Conservation (phyloP, 441 rosid species). For the Erodium trifolium region DNA sequence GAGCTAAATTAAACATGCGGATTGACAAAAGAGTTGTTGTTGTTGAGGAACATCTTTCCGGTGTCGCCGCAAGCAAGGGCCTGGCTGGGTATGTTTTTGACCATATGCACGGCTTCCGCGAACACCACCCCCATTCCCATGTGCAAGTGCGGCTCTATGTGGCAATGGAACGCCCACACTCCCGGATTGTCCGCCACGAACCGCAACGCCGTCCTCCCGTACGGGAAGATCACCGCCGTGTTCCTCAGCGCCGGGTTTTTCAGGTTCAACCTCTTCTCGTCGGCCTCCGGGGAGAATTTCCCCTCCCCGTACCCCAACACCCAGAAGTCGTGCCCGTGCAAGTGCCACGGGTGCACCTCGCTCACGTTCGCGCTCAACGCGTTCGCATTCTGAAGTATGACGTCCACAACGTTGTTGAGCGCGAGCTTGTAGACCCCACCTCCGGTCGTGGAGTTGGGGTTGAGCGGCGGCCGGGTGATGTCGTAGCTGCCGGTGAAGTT, state of each 20-base stretch:
- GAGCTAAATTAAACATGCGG: too few species aligned
- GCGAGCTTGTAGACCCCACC: slow-evolving; percentile 41
- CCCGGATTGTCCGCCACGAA: slow-evolving; percentile 76
- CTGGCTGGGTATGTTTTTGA: slow-evolving; percentile 36
- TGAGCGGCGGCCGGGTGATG: slow-evolving; percentile 33
- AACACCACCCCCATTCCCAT: slow-evolving; percentile 92
- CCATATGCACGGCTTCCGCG: slow-evolving; percentile 42
- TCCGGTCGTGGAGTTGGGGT: slow-evolving; percentile 41
- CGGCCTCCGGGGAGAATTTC: slow-evolving; percentile 24
- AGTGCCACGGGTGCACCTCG: slow-evolving; percentile 48
- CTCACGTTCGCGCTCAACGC: slow-evolving; percentile 28
- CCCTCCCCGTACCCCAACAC: slow-evolving; percentile 68
- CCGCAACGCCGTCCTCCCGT: slow-evolving; percentile 80
- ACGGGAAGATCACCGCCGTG: slow-evolving; percentile 53
- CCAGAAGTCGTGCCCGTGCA: too few species aligned
- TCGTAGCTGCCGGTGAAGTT: slow-evolving; percentile 36
- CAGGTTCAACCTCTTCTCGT: slow-evolving; percentile 42
- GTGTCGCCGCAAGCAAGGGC: slow-evolving; percentile 66
- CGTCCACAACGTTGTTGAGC: slow-evolving; percentile 44
- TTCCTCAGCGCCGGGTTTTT: slow-evolving; percentile 63
- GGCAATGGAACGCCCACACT: slow-evolving; percentile 91
- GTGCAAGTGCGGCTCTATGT: slow-evolving; percentile 81
- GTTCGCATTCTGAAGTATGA: slow-evolving; percentile 66
- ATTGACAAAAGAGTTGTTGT: background rate
- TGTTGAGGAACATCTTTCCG: slow-evolving; percentile 20